A percentile compares a stretch with the other conserved stretches of the same genome.
These are phyloP conservation scores for Sporothrix curviconia DNA, from an alignment of 2,329 filamentous ascomycete genomes.

Conservation along the genomic window DNA sequence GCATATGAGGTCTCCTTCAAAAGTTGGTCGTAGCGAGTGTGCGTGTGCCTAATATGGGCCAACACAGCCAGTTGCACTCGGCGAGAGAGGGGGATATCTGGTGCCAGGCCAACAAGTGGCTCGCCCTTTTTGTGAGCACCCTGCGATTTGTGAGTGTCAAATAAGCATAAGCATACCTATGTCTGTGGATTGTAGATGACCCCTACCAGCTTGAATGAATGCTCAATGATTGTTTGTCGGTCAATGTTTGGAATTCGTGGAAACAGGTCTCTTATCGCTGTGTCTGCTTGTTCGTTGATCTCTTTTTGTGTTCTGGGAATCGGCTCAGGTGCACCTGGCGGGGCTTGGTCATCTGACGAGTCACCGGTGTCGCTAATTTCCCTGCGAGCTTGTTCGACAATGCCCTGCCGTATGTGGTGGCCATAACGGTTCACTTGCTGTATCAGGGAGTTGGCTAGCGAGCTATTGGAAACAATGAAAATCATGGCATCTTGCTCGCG, in stretches of 20 bases:
- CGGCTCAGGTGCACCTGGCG: slow-evolving; percentile 41
- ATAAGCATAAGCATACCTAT: too few species aligned
- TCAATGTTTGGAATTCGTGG: slow-evolving; percentile 60
- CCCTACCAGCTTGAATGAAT: slow-evolving; percentile 59
- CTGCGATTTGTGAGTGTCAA: too few species aligned
- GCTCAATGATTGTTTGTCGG: slow-evolving; percentile 54
- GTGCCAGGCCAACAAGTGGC: slow-evolving; percentile 51
- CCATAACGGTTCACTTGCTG: slow-evolving; percentile 53
- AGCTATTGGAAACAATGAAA: slow-evolving; percentile 50
- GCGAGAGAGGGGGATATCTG: slow-evolving; percentile 50
- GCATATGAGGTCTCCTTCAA: slow-evolving; percentile 52
- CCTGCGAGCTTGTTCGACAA: slow-evolving; percentile 50
- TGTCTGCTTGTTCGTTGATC: slow-evolving; percentile 57
- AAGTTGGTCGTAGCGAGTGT: slow-evolving; percentile 58
- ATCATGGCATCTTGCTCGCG: slow-evolving; percentile 56
- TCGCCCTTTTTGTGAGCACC: slow-evolving; percentile 46
- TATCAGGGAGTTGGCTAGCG: slow-evolving; percentile 29
- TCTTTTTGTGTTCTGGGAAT: slow-evolving; percentile 54
- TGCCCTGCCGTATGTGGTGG: slow-evolving; percentile 52
- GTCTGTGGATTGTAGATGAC: too few species aligned
- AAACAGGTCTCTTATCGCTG: slow-evolving; percentile 56
- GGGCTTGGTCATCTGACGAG: slow-evolving; percentile 21
- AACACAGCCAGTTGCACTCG: slow-evolving; percentile 59
- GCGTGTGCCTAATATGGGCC: slow-evolving; percentile 60
- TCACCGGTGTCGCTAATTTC: slow-evolving; percentile 24